These are phyloP conservation scores for Globisporangium splendens DNA, from an alignment of 352 stramenopile genomes.

Conservation along the genomic window DNA sequence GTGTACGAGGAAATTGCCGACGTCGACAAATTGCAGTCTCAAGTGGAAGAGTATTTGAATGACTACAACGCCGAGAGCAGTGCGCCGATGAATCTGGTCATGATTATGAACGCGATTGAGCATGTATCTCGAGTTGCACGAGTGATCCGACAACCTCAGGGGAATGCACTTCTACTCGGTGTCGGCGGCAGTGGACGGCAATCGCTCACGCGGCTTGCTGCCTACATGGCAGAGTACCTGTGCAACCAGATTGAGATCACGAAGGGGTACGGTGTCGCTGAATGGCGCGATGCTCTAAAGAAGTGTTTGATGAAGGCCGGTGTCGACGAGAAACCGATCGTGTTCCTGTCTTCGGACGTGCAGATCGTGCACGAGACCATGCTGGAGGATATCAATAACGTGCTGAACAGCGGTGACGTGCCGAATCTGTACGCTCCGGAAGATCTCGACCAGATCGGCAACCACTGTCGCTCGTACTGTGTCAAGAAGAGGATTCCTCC, in stretches of 20 bases:
- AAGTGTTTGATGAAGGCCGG: slow-evolving; percentile 90
- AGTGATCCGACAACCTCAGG: slow-evolving; percentile 80
- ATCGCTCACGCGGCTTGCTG: slow-evolving; percentile 85
- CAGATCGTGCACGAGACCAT: slow-evolving; percentile 95
- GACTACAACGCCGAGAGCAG: slow-evolving; percentile 89
- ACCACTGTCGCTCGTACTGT: slow-evolving; percentile 87
- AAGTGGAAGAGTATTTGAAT: slow-evolving; percentile 84
- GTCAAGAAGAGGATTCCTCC: slow-evolving; percentile 87
- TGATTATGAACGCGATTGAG: slow-evolving; percentile 89
- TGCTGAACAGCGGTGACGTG: slow-evolving; percentile 94
- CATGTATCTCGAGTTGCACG: slow-evolving; percentile 82
- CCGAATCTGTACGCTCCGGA: slow-evolving; percentile 92
- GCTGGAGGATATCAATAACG: slow-evolving; percentile 95
- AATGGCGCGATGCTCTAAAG: slow-evolving; percentile 94
- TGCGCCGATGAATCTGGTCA: slow-evolving; percentile 83
- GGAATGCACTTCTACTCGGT: slow-evolving; percentile 91
- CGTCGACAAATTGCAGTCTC: slow-evolving; percentile 71
- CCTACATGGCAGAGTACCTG: slow-evolving; percentile 92
- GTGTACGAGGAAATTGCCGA: slow-evolving; percentile 91
- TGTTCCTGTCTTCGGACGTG: slow-evolving; percentile 95
- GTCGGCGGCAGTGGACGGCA: slow-evolving; percentile 92
- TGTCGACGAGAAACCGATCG: slow-evolving; percentile 90
- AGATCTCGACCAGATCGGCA: slow-evolving; percentile 91
- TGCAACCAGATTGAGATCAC: slow-evolving; percentile 94
- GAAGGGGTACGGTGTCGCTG: slow-evolving; percentile 90